Evolutionary conservation across 129 eudicot genomes (phyloP).

Genomic region (Flaveria ramosissima): DNA sequence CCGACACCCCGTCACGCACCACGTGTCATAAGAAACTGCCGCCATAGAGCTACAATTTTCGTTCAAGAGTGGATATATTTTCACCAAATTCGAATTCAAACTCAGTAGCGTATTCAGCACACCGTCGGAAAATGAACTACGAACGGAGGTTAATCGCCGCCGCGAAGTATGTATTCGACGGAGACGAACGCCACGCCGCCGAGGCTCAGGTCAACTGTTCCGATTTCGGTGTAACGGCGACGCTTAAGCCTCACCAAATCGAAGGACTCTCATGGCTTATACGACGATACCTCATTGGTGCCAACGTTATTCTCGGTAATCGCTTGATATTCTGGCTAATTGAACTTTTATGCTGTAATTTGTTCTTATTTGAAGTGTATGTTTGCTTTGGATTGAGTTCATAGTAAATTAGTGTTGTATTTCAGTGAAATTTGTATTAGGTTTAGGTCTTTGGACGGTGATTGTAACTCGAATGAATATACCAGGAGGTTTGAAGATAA

Average conservation of each 20-base stretch:
- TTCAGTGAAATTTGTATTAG: neutral
- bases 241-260: conserved; percentile 82
- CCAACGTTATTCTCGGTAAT: conserved; percentile 88
- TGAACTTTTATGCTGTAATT: neutral
- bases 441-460: neutral
- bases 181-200: conserved; percentile 46
- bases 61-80: neutral
- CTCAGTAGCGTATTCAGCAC: neutral
- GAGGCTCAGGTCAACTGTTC: conserved; percentile 39
- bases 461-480: neutral
- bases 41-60: neutral
- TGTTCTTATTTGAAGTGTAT: neutral
- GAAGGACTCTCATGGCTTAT: conserved; percentile 95
- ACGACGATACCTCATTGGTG: conserved; percentile 77
- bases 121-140: conserved; percentile 50
- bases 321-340: neutral
- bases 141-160: conserved; percentile 66
- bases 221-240: conserved; percentile 55
- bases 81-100: conserved; percentile 31
- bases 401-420: neutral
- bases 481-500: neutral
- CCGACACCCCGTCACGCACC: neutral
- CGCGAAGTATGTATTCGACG: conserved; percentile 68
- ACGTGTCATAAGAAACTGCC: conserved; percentile 22
- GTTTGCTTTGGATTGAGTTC: neutral